phyloP scores from a whole-genome alignment of 257 asterid species.

The Forsythia viridissima region DNA sequence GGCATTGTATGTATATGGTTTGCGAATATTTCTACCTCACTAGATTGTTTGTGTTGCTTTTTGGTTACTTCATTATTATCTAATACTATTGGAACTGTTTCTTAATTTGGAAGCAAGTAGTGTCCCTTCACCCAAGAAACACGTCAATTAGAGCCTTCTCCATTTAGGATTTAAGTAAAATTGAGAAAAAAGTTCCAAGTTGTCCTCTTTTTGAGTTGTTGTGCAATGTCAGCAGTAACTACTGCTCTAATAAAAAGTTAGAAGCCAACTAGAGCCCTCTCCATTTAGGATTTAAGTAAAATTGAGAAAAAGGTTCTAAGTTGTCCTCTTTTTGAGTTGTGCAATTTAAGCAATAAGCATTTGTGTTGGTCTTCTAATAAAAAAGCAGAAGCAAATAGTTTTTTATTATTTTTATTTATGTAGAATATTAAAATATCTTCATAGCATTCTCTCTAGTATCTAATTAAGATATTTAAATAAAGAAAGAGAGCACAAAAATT shows the following conservation, averaged over 20 bases:
- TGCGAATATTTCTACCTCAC: not conserved
- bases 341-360: too few species aligned
- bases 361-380: too few species aligned
- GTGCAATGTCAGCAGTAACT: not conserved
- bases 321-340: too few species aligned
- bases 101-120: slow-evolving; percentile 3
- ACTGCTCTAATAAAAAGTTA: not conserved
- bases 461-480: not conserved
- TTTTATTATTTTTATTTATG: too few species aligned
- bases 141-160: not conserved
- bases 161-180: slow-evolving; percentile 2
- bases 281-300: too few species aligned
- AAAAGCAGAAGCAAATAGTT: too few species aligned
- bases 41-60: not conserved
- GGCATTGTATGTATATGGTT: slow-evolving; percentile 62
- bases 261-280: too few species aligned
- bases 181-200: not conserved
- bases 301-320: too few species aligned
- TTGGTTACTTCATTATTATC: not conserved
- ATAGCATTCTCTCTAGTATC: not conserved
- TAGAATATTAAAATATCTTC: not conserved
- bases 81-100: not conserved
- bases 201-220: not conserved
- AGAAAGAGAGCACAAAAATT: not conserved
- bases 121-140: not conserved